phyloP scores from a whole-genome alignment of 345 rosid species.

The Garcia nutans region DNA sequence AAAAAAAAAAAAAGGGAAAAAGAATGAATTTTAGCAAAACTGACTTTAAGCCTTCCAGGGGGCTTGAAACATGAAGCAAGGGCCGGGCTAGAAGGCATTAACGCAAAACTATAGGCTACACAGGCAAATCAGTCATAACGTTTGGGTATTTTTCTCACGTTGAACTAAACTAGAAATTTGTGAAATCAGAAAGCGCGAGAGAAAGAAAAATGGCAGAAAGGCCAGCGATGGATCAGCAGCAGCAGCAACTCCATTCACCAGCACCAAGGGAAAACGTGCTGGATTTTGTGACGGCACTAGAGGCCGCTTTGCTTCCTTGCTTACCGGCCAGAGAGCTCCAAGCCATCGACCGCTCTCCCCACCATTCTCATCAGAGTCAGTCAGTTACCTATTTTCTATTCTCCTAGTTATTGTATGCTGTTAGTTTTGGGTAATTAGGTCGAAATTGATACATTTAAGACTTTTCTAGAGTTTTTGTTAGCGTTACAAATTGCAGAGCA shows the following conservation, averaged over 20 bases:
- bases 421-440: neutral
- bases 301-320: slow-evolving; percentile 89
- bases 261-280: slow-evolving; percentile 57
- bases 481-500: neutral
- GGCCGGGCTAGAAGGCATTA: neutral
- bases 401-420: neutral
- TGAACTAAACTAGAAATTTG: neutral
- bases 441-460: neutral
- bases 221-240: slow-evolving; percentile 17
- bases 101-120: no score
- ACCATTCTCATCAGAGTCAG: slow-evolving; percentile 98
- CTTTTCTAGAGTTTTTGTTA: no score
- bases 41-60: no score
- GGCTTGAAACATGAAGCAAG: no score
- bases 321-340: slow-evolving; percentile 98
- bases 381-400: slow-evolving; percentile 26
- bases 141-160: no score
- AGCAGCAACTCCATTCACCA: slow-evolving; percentile 25
- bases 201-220: slow-evolving; percentile 15
- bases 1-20: no score
- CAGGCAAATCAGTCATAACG: no score
- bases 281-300: slow-evolving; percentile 72
- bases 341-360: slow-evolving; percentile 94
- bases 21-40: no score
- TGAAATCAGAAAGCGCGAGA: neutral